Evolutionary conservation across 208 protist species (phyloP), one percentile per base, ranked within the genome.

Genomic region (Acanthamoeba healyi): DNA sequence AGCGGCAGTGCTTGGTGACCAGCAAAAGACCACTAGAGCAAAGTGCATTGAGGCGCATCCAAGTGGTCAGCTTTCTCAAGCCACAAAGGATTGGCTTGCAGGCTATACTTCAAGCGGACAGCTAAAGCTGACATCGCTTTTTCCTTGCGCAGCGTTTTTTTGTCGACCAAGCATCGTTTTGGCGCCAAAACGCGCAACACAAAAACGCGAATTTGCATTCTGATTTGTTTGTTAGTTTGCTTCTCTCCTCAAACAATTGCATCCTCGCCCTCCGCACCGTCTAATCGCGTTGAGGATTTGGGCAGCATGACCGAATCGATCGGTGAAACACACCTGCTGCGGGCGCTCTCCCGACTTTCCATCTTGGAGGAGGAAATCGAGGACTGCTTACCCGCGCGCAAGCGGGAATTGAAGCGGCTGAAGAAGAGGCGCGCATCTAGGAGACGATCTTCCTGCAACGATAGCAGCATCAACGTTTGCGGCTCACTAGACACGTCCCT

Each of bases 311-410:
- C 70, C 5, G 34, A 22, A 40, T 81, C 70, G 44, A 86, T 86
- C 19, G 44, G 44, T 12, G 77, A 86, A 40, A 14, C 9, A 7
- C 42, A 61, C 14, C 24, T 86, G 46, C 44, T 86, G 77, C 77
- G 77, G 40, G 77, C 77, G 46, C 77, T 86, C 3, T 61, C 77
- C 2, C 38, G 77, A 24, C 40, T 86, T 15, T 86, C 77, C 46
- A 86, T 86, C 77, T 58, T 86, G 77, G 77, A 86, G 38, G 77
- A 86, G 34, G 77, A 86, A 24, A 86, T 86, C 22, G 44, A 61
- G 44, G 77, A 86, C 77, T 61, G 5, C 77, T 15, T 86, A 14
- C 77, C 77, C 14, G 44, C 24, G 10, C 77, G 77, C 0, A 86
- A 86, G 44, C 19, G 46, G 2, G 77, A 86, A 44, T 44, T 86